Base-by-base conservation (phyloP, 768 basidiomycete species). In the Pisolithus microcarpus region DNA sequence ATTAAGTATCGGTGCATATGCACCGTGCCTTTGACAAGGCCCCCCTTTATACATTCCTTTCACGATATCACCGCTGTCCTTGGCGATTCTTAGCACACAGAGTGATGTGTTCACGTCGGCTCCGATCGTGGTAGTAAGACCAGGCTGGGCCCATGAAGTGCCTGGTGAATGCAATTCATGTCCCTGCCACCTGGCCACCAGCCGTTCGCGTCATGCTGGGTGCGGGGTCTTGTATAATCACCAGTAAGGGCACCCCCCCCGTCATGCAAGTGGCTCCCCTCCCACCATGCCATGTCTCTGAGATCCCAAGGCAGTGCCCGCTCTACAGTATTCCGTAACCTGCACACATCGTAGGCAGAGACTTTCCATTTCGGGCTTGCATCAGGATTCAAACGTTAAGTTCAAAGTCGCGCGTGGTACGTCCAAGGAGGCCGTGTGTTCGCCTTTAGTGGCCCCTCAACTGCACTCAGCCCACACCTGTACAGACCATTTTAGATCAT, bases 341-440 rank as follows among this genome's bases (percentile, higher is more conserved):
- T 21, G 18, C n/a, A 36, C n/a, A 21, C 13, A 34, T 34, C 34
- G 5, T 34, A 34, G 34, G 45, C 19, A 7, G 43, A 30, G 24
- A 44, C 10, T 28, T 24, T 23, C 43, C 43, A 44, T 26, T 16
- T 28, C n/a, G 5, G 26, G 43, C 43, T 16, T 2, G 15, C 11
- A 8, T 37, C 38, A 18, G 50, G 18, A 43, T 53, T 58, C 57
- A 61, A 57, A 48, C 4, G 61, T 61, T 61, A 54, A 51, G 57
- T 59, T 52, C 45, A 45, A 23, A 44, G 19, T 15, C 19, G 15
- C 13, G 43, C 34, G 34, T 11, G 34, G 34, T 11, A 38, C 50
- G 46, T 26, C 48, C 34, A 34, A 15, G 49, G 48, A 48, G 46
- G 15, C 40, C 19, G 30, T 24, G 38, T 49, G 48, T n/a, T 39